Percentiles rank a stretch among this genome's conserved stretches.
Evolutionary conservation across 2,329 filamentous ascomycete genomes (phyloP).

Genomic region (Ambrosiella xylebori): DNA sequence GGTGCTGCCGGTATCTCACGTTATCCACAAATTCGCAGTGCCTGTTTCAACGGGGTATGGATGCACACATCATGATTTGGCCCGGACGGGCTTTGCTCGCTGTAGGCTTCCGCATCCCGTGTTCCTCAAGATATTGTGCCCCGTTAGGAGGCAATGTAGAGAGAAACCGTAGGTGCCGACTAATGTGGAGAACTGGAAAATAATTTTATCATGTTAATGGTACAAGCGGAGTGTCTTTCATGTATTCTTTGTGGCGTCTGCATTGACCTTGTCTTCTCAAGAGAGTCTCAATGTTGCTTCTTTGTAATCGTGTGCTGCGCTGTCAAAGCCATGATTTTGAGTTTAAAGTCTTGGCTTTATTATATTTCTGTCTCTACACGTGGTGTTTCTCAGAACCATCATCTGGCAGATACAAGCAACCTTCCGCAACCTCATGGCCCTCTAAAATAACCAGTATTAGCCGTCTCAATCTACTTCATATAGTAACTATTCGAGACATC

Average conservation of each 20-base stretch:
- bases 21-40: no score
- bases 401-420: neutral
- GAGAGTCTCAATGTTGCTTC: neutral
- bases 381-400: neutral
- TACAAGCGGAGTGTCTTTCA: neutral
- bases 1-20: no score
- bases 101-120: neutral
- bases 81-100: neutral
- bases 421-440: neutral
- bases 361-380: neutral
- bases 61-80: neutral
- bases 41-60: neutral
- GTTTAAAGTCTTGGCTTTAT: neutral
- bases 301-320: neutral
- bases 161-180: neutral
- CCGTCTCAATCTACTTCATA: neutral
- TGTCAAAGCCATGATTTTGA: neutral
- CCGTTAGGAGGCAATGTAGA: no score
- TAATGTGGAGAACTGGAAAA: neutral
- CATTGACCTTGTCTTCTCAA: neutral
- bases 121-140: no score
- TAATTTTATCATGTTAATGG: neutral
- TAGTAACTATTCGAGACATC: neutral
- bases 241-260: neutral
- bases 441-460: neutral